Conservation (phyloP, 2,329 filamentous ascomycete species). For the Incumbomyces lentus region DNA sequence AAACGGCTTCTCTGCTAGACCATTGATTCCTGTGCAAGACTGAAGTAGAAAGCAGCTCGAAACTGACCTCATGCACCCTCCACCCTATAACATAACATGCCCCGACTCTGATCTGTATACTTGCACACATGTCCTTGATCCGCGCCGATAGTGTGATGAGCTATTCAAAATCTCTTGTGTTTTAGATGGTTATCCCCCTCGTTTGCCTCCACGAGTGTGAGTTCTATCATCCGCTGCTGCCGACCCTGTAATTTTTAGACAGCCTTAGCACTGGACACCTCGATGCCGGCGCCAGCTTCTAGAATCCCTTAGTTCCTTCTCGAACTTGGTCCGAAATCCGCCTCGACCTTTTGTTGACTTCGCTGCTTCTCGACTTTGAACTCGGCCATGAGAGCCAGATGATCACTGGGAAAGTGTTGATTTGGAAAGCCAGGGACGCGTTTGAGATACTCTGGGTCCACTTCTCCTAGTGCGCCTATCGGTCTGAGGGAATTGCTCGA, state of each 20-base stretch:
- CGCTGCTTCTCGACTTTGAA: slow-evolving; percentile 83
- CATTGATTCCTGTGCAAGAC: too few relatives aligned
- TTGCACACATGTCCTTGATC: too few relatives aligned
- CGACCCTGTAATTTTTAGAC: neutral
- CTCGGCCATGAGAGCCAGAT: slow-evolving; percentile 79
- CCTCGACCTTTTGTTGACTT: slow-evolving; percentile 52
- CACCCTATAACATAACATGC: too few relatives aligned
- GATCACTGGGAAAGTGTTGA: slow-evolving; percentile 88
- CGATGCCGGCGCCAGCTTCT: neutral
- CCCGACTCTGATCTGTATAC: too few relatives aligned
- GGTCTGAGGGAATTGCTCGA: slow-evolving; percentile 82
- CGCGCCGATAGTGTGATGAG: neutral
- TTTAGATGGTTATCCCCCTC: neutral
- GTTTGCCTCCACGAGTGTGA: neutral
- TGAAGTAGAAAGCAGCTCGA: too few relatives aligned
- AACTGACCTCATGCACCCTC: too few relatives aligned
- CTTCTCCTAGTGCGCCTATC: slow-evolving; percentile 71
- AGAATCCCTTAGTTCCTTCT: neutral
- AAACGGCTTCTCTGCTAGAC: too few relatives aligned
- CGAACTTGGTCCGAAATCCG: slow-evolving; percentile 46
- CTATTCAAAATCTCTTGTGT: slow-evolving; percentile 1
- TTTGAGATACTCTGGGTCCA: slow-evolving; percentile 75
- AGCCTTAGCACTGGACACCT: too few relatives aligned
- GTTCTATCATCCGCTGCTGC: neutral
- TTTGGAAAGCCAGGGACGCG: slow-evolving; percentile 85